These are phyloP conservation scores for Kurtzmaniella fragi DNA, from an alignment of 805 yeast species.

Conservation along the genomic window DNA sequence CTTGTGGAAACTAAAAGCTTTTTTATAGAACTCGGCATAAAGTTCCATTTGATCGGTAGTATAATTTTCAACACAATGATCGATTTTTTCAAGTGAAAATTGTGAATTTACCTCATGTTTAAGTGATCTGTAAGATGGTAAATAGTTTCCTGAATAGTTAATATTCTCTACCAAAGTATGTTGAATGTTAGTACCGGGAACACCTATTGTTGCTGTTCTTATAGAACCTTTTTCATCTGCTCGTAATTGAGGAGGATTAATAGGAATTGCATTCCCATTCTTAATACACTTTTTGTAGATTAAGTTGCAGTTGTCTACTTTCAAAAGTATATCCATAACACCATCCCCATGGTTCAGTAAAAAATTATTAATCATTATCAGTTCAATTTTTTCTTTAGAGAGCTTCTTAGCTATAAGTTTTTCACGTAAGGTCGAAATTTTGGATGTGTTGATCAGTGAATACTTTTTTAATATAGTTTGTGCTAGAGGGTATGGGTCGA, in stretches of 20 bases:
- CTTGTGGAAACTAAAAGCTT: slow-evolving; percentile 65
- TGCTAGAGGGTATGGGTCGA: neutral
- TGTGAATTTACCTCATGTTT: neutral
- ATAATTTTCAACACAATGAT: slow-evolving; percentile 79
- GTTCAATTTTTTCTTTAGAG: slow-evolving; percentile 6
- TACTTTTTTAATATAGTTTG: neutral
- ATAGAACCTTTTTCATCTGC: slow-evolving; percentile 49
- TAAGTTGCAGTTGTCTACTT: slow-evolving; percentile 46
- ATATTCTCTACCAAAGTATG: slow-evolving; percentile 62
- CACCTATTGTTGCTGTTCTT: slow-evolving; percentile 40
- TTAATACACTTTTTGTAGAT: slow-evolving; percentile 43
- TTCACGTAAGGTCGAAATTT: neutral
- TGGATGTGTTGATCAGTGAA: neutral
- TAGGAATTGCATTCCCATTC: slow-evolving; percentile 46
- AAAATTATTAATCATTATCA: slow-evolving; percentile 17
- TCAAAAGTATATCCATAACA: slow-evolving; percentile 70
- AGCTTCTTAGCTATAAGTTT: neutral
- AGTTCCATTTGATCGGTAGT: slow-evolving; percentile 61
- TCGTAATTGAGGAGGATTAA: slow-evolving; percentile 19
- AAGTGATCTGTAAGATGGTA: slow-evolving; percentile 43
- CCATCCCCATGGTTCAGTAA: slow-evolving; percentile 64
- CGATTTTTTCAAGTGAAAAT: slow-evolving; percentile 29
- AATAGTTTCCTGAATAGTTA: slow-evolving; percentile 36
- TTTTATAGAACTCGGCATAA: slow-evolving; percentile 56
- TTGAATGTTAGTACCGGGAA: slow-evolving; percentile 52